Evolutionary conservation across 139 green algal species (phyloP).

Genomic region (Limnomonas spitsbergensis): DNA sequence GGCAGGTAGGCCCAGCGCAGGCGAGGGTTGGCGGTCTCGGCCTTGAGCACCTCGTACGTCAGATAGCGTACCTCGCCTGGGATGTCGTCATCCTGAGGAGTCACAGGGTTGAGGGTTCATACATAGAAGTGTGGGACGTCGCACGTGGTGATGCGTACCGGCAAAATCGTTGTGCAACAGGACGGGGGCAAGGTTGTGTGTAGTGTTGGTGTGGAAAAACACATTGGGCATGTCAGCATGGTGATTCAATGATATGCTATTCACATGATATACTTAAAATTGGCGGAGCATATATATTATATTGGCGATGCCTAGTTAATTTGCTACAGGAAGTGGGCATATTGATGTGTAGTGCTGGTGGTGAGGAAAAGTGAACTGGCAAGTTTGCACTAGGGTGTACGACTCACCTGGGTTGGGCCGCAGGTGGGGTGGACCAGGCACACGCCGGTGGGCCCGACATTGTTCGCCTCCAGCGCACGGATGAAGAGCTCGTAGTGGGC

Average conservation of each 20-base stretch:
- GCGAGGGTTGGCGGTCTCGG: constrained; percentile 68
- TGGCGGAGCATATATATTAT: too few species aligned
- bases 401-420: constrained; percentile 69
- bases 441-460: constrained; percentile 63
- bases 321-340: too few species aligned
- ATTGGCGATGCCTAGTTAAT: too few species aligned
- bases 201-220: too few species aligned
- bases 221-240: too few species aligned
- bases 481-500: constrained; percentile 91
- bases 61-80: constrained; percentile 75
- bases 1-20: constrained; percentile 56
- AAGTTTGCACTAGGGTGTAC: neutral
- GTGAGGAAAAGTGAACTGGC: too few species aligned
- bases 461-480: constrained; percentile 70
- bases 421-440: constrained; percentile 85
- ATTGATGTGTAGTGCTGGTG: too few species aligned
- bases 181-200: too few species aligned
- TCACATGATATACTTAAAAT: too few species aligned
- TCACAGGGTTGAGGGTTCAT: neutral
- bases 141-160: too few species aligned
- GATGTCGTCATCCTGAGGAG: constrained; percentile 68
- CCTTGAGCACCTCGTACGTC: constrained; percentile 83
- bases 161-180: too few species aligned
- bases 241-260: too few species aligned
- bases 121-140: neutral